Conservation (phyloP, 2,329 filamentous ascomycete species). For the Ilyonectria robusta region DNA sequence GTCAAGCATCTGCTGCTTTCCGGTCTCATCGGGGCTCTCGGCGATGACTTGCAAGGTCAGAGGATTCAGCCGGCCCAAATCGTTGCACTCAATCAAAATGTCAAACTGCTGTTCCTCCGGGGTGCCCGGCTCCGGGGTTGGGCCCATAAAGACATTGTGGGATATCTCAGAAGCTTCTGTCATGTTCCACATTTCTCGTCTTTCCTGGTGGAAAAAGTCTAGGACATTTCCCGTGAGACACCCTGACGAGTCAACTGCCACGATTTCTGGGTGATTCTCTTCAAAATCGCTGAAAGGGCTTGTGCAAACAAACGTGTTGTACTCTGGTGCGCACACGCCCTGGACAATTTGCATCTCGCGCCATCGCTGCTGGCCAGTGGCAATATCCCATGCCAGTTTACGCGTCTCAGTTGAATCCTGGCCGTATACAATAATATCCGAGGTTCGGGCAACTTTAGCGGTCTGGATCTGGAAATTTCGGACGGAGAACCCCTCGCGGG, state of each 20-base stretch:
- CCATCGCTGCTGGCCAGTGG: conserved; percentile 84
- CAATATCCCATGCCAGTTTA: conserved; percentile 77
- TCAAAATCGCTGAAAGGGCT: conserved; percentile 81
- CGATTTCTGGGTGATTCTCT: conserved; percentile 75
- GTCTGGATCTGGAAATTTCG: conserved; percentile 98
- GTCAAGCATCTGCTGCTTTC: conserved; percentile 63
- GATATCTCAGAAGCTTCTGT: conserved; percentile 90
- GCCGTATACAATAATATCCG: conserved; percentile 94
- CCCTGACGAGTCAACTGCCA: conserved; percentile 82
- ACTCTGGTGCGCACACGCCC: conserved; percentile 71
- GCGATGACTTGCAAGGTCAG: conserved; percentile 75
- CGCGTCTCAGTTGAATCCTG: conserved; percentile 74
- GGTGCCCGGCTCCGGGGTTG: conserved; percentile 80
- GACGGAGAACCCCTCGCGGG: conserved; percentile 91
- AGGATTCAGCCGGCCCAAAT: conserved; percentile 83
- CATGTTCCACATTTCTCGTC: conserved; percentile 94
- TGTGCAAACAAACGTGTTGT: conserved; percentile 86
- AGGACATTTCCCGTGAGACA: conserved; percentile 82
- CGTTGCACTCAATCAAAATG: conserved; percentile 89
- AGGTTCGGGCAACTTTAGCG: conserved; percentile 87
- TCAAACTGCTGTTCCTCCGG: conserved; percentile 78
- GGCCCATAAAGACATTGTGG: conserved; percentile 90
- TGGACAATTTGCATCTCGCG: conserved; percentile 73
- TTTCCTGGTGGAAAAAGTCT: conserved; percentile 92
- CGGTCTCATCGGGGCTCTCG: conserved; percentile 64